Conservation (phyloP, 148 eudicot genomes). For the Chenopodium album region DNA sequence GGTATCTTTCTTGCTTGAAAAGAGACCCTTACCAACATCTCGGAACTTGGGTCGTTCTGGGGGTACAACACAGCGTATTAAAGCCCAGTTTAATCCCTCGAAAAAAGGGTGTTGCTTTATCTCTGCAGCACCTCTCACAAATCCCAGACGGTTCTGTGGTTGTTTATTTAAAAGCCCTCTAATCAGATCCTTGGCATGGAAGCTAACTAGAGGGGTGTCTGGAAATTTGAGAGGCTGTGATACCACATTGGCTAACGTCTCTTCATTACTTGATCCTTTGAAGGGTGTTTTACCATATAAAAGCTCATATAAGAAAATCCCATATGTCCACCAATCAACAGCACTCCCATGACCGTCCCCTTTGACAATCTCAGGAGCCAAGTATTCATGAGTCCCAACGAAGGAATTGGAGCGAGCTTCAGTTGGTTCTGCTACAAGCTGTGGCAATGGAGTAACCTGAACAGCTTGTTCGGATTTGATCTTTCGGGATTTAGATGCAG, state of each 20-base stretch:
- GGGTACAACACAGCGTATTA: constrained; percentile 68
- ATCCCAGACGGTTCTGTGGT: constrained; percentile 66
- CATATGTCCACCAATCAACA: constrained; percentile 94
- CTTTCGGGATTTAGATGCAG: constrained; percentile 45
- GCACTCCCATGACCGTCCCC: constrained; percentile 94
- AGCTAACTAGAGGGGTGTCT: constrained; percentile 50
- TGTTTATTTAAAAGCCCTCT: constrained; percentile 56
- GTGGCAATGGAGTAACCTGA: constrained; percentile 54
- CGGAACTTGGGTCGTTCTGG: constrained; percentile 57
- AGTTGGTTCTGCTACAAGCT: constrained; percentile 70
- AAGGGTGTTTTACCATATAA: constrained; percentile 80
- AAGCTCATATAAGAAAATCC: constrained; percentile 71
- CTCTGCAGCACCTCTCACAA: constrained; percentile 67
- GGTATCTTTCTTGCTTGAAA: constrained; percentile 26
- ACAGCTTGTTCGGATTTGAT: constrained; percentile 49
- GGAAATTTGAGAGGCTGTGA: constrained; percentile 64
- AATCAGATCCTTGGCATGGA: constrained; percentile 66
- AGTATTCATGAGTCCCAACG: constrained; percentile 91
- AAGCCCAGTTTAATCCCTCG: constrained; percentile 78
- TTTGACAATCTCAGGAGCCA: constrained; percentile 85
- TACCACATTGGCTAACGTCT: constrained; percentile 57
- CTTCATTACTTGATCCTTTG: constrained; percentile 66
- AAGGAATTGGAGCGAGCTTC: constrained; percentile 83
- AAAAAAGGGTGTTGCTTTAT: constrained; percentile 75
- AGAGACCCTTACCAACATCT: constrained; percentile 29